Evolutionary conservation across 2,329 filamentous ascomycete species (phyloP).

Genomic region (Pleoardoris graminearum): DNA sequence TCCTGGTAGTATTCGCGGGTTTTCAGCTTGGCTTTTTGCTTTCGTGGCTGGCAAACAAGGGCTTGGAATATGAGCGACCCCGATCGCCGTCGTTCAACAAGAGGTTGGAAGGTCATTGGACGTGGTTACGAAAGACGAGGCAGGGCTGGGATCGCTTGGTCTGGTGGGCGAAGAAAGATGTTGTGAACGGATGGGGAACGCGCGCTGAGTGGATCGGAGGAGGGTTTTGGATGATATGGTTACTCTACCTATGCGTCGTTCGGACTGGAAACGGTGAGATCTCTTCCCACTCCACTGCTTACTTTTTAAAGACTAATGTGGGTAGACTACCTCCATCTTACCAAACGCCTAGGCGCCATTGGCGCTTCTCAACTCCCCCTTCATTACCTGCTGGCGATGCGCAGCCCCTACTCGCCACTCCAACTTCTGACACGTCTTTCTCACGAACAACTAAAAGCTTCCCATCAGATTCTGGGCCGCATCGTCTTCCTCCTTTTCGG

Average conservation of each 20-base stretch:
- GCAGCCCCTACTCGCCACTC: constrained; percentile 55
- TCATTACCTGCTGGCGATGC: constrained; percentile 61
- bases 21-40: constrained; percentile 48
- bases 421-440: constrained; percentile 57
- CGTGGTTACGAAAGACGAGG: constrained; percentile 30
- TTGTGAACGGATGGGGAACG: constrained; percentile 53
- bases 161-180: constrained; percentile 54
- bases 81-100: constrained; percentile 50
- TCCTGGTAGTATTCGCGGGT: constrained; percentile 51
- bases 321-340: constrained; percentile 65
- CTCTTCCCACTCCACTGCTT: not conserved
- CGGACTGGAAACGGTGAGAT: constrained; percentile 59
- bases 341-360: constrained; percentile 64
- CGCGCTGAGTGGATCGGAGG: constrained; percentile 56
- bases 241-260: constrained; percentile 55
- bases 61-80: constrained; percentile 39
- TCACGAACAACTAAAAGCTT: constrained; percentile 59
- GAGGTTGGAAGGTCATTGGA: constrained; percentile 22
- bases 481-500: constrained; percentile 56
- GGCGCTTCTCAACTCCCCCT: constrained; percentile 62
- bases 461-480: constrained; percentile 62
- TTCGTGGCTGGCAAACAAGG: constrained; percentile 35
- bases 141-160: constrained; percentile 30
- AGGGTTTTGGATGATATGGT: constrained; percentile 56
- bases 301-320: not conserved